phyloP scores from a whole-genome alignment of 371 early-diverging fungal species.

The Synchytrium microbalum region DNA sequence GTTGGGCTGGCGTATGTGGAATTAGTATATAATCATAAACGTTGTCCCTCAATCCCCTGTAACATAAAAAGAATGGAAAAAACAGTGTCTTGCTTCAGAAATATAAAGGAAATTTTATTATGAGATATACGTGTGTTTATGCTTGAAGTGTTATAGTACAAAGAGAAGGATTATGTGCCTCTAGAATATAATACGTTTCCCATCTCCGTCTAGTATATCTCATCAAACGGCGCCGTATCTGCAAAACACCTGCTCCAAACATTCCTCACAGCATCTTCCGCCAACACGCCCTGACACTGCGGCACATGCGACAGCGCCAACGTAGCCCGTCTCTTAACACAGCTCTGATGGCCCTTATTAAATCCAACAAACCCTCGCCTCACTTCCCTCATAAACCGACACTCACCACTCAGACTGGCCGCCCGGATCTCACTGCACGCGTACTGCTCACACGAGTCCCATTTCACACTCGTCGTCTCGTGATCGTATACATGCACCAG shows the following conservation, averaged over 20 bases:
- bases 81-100: too few relatives aligned
- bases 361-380: conserved; percentile 64
- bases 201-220: conserved; percentile 54
- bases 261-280: conserved; percentile 77
- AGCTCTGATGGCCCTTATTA: conserved; percentile 86
- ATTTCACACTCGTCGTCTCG: conserved; percentile 70
- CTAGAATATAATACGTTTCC: too few relatives aligned
- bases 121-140: too few relatives aligned
- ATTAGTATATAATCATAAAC: too few relatives aligned
- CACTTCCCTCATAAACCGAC: conserved; percentile 78
- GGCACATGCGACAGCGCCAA: conserved; percentile 70
- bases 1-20: too few relatives aligned
- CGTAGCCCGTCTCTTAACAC: conserved; percentile 83
- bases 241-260: conserved; percentile 87
- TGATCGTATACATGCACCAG: conserved; percentile 94
- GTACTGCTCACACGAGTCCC: conserved; percentile 77
- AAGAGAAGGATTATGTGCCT: too few relatives aligned
- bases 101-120: too few relatives aligned
- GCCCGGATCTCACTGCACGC: conserved; percentile 94
- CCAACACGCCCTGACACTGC: conserved; percentile 62
- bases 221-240: conserved; percentile 91
- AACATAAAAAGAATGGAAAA: too few relatives aligned
- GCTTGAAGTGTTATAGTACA: too few relatives aligned
- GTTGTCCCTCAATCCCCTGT: too few relatives aligned
- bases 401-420: conserved; percentile 86